Evolutionary conservation across 2,329 filamentous ascomycete genomes (phyloP).

Genomic region (Botrytis cinerea): DNA sequence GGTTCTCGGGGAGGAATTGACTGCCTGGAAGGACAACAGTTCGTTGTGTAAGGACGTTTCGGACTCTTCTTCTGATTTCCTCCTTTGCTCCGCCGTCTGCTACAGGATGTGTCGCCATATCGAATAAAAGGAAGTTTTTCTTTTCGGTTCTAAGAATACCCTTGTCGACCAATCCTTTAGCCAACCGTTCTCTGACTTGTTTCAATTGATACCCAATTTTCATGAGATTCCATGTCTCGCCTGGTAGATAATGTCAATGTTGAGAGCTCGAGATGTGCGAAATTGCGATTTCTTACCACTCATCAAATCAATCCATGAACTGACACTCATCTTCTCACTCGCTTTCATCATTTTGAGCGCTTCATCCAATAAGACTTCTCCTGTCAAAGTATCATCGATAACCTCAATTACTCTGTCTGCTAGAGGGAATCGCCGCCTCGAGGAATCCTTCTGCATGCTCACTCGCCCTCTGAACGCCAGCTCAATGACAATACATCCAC

Average conservation of each 20-base stretch:
- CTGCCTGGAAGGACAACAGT: slow-evolving; percentile 86
- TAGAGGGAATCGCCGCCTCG: slow-evolving; percentile 86
- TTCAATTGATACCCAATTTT: slow-evolving; percentile 99
- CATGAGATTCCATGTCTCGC: slow-evolving; percentile 99
- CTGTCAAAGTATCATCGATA: slow-evolving; percentile 92
- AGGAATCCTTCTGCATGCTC: slow-evolving; percentile 97
- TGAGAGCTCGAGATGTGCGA: slow-evolving; percentile 15
- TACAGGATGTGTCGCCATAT: slow-evolving; percentile 98
- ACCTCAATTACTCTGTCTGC: slow-evolving; percentile 96
- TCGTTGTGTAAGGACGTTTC: slow-evolving; percentile 88
- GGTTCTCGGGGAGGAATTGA: slow-evolving; percentile 88
- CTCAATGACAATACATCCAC: slow-evolving; percentile 98
- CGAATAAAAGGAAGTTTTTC: slow-evolving; percentile 98
- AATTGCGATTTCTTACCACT: slow-evolving; percentile 63
- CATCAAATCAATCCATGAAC: slow-evolving; percentile 98
- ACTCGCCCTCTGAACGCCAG: slow-evolving; percentile 93
- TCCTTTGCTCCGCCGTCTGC: slow-evolving; percentile 96
- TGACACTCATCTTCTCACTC: slow-evolving; percentile 99
- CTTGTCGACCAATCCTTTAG: slow-evolving; percentile 97
- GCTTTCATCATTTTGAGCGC: slow-evolving; percentile 99
- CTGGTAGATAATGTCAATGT: slow-evolving; percentile 48
- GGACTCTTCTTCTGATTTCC: slow-evolving; percentile 89
- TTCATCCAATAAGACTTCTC: slow-evolving; percentile 95
- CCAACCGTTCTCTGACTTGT: slow-evolving; percentile 95
- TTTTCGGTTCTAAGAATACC: slow-evolving; percentile 98